phyloP scores from a whole-genome alignment of 192 early-diverging fungal species.

The Ambispora gerdemannii region DNA sequence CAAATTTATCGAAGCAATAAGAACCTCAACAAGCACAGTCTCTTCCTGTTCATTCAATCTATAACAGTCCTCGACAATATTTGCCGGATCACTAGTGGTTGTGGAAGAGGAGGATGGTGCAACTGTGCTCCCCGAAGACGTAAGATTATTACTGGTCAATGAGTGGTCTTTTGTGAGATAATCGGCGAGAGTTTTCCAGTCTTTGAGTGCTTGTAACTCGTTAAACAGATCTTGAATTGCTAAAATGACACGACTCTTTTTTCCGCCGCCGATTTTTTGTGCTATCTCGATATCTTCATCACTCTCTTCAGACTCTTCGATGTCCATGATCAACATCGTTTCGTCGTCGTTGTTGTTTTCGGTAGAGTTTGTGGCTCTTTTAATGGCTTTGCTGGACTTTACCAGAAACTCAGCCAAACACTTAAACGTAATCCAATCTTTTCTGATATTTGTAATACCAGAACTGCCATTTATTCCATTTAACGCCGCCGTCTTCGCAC shows the following conservation, averaged over 20 bases:
- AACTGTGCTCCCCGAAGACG: neutral
- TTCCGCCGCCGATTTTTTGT: constrained; percentile 36
- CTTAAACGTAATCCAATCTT: constrained; percentile 46
- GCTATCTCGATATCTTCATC: constrained; percentile 8
- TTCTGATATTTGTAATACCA: constrained; percentile 24
- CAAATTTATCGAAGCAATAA: constrained; percentile 43
- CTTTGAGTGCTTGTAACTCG: constrained; percentile 38
- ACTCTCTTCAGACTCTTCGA: constrained; percentile 1
- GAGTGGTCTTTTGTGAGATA: constrained; percentile 46
- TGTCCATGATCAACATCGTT: neutral
- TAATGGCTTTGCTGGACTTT: constrained; percentile 32
- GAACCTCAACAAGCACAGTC: constrained; percentile 48
- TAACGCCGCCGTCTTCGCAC: neutral
- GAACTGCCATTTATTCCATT: neutral
- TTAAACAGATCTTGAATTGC: constrained; percentile 43
- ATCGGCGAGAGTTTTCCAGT: constrained; percentile 52
- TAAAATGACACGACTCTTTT: constrained; percentile 39
- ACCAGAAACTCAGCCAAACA: constrained; percentile 46
- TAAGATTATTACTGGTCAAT: neutral
- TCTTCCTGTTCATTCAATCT: constrained; percentile 52
- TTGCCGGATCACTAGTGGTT: neutral
- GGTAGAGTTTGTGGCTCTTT: constrained; percentile 11
- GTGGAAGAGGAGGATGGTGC: neutral
- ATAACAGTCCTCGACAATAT: constrained; percentile 40
- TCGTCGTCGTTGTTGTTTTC: constrained; percentile 9